Base-by-base conservation (phyloP, 2,329 filamentous ascomycete genomes). In the Epichloe bromicola region DNA sequence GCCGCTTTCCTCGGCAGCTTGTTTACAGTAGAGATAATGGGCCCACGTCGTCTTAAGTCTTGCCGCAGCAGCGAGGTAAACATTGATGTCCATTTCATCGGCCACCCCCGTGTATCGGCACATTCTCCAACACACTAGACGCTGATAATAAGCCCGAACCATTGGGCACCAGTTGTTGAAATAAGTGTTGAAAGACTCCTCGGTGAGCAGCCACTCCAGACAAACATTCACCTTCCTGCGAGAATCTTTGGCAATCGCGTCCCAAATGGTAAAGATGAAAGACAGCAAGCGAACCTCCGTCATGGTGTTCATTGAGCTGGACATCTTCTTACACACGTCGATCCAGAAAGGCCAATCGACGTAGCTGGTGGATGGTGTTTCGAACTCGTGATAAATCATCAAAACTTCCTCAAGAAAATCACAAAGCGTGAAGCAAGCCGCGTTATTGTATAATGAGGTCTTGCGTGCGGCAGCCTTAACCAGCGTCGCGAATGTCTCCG, bases 131-230 rank as follows among this genome's bases (percentile, higher is more conserved):
- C 88, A 95, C 20, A 95, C 68, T 47, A 96, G 70, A 45, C 90
- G 86, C 78, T 95, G 93, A 63, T 85, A 96, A 65, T 95, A 96
- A 14, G 88, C 85, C 54, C 90, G 80, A 20, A 95, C 88, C 90
- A 95, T 95, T 0, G 90, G 88, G 61, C 88, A 95, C 89, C 90
- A 95, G 61, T 95, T 88, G 61, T 86, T 91, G 69, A 95, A 96
- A 54, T 88, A 82, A 54, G 79, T 80, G 61, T 86, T 81, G 63
- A 95, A 95, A 2, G 85, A 78, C 26, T 82, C 74, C 50, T 86
- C 82, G 6, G 82, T 77, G 12, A 96, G 70, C 39, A 96, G 69
- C 73, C 93, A 90, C 20, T 82, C 79, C 30, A 85, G 60, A 62
- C 87, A 94, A 17, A 95, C 63, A 14, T 75, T 70, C 51, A 78